phyloP scores from a whole-genome alignment of 192 early-diverging fungal species.

The Podila verticillata region DNA sequence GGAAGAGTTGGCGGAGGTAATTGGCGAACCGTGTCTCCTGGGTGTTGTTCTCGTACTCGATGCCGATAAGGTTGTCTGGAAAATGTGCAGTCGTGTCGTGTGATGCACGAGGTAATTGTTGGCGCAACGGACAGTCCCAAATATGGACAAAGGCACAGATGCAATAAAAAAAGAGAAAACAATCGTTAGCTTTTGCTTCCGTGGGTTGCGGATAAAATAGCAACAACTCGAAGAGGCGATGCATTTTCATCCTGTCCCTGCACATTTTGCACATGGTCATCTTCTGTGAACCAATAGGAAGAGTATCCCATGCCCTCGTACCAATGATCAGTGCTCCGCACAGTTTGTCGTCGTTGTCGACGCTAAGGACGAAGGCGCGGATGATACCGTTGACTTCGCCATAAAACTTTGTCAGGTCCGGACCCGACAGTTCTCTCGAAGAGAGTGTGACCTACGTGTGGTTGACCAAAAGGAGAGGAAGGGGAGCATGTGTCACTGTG shows the following conservation, averaged over 20 bases:
- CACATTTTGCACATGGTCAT: too few species aligned
- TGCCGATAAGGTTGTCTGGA: constrained; percentile 82
- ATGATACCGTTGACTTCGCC: constrained; percentile 81
- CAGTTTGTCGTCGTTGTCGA: constrained; percentile 78
- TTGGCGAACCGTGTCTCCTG: constrained; percentile 84
- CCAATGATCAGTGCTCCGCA: constrained; percentile 84
- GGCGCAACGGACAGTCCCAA: constrained; percentile 1
- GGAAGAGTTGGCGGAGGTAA: constrained; percentile 81
- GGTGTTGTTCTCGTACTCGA: constrained; percentile 80
- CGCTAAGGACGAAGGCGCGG: constrained; percentile 77
- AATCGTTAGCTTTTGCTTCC: neutral
- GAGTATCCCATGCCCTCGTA: constrained; percentile 32
- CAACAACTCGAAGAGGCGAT: too few species aligned
- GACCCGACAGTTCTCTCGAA: constrained; percentile 72
- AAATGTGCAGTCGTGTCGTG: neutral
- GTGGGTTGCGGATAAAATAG: too few species aligned
- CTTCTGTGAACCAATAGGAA: too few species aligned
- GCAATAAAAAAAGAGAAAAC: neutral
- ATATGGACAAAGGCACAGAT: neutral
- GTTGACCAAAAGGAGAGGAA: neutral
- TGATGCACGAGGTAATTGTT: neutral
- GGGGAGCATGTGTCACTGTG: neutral
- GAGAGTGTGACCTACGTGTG: constrained; percentile 26
- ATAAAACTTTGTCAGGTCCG: constrained; percentile 75
- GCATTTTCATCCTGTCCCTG: too few species aligned